These are phyloP conservation scores for Skeletonema tropicum DNA, from an alignment of 108 stramenopile genomes.

Conservation along the genomic window DNA sequence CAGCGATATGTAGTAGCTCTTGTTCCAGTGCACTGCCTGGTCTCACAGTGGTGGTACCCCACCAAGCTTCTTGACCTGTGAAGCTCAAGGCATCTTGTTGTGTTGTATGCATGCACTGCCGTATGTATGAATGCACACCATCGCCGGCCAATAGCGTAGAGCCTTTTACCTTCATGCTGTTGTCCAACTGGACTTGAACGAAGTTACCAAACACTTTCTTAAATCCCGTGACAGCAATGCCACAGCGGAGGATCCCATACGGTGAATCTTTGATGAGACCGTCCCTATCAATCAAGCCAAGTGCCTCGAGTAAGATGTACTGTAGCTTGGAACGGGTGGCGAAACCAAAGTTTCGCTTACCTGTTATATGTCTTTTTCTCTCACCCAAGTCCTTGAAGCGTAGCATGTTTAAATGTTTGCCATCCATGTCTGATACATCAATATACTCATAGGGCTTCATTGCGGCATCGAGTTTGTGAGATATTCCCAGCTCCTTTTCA, in stretches of 20 bases:
- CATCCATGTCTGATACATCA: constrained; percentile 1
- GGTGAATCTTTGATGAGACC: constrained; percentile 3
- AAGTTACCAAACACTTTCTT: not conserved
- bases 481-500: constrained; percentile 22
- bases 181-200: constrained; percentile 11
- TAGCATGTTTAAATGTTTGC: constrained; percentile 8
- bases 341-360: constrained; percentile 13
- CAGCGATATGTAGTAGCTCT: not conserved
- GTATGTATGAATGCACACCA: constrained; percentile 30
- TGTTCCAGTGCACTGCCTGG: constrained; percentile 24
- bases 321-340: constrained; percentile 21
- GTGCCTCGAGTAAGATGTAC: constrained; percentile 17
- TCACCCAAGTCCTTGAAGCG: constrained; percentile 13
- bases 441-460: constrained; percentile 24
- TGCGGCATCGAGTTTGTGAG: not conserved
- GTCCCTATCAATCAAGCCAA: constrained; percentile 16
- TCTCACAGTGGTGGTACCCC: constrained; percentile 25
- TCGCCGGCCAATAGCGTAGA: constrained; percentile 35
- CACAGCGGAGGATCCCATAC: not conserved
- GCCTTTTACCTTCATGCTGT: constrained; percentile 19
- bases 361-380: constrained; percentile 3
- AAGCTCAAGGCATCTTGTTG: constrained; percentile 17
- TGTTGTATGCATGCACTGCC: constrained; percentile 16
- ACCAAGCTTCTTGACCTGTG: constrained; percentile 21
- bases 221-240: not conserved